Evolutionary conservation across 257 asterid species (phyloP).

Genomic region (Solanum neorickii): DNA sequence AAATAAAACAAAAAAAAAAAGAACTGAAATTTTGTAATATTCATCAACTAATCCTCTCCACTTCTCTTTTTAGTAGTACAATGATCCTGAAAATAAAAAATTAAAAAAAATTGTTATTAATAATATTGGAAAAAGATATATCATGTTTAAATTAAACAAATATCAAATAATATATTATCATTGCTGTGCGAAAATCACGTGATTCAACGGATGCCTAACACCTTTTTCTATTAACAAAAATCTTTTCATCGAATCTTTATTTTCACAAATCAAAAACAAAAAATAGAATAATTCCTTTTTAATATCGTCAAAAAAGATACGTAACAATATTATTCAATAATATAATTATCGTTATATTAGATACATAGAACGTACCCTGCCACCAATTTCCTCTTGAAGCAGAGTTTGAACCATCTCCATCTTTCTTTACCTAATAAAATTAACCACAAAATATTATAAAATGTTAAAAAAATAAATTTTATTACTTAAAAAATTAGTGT

Average conservation of each 20-base stretch:
- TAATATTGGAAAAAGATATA: neutral
- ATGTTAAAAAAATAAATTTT: accelerated
- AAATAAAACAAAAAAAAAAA: neutral
- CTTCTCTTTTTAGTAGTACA: slow-evolving; percentile 29
- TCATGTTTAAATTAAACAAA: neutral
- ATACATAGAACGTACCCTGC: slow-evolving; percentile 35
- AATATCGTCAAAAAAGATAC: too few species aligned
- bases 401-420: slow-evolving; percentile 10
- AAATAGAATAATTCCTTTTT: neutral
- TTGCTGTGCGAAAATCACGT: neutral
- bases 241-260: too few species aligned
- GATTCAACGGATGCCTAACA: too few species aligned
- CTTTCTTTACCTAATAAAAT: slow-evolving; percentile 32
- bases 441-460: neutral
- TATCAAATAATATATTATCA: neutral
- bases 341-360: neutral
- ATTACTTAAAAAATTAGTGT: neutral
- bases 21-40: neutral
- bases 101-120: neutral
- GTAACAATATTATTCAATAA: neutral
- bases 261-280: too few species aligned
- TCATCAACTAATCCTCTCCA: neutral
- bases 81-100: slow-evolving; percentile 39
- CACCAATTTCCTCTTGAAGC: slow-evolving; percentile 94
- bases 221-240: too few species aligned